A percentile compares a stretch with the other conserved stretches of the same genome.
These are phyloP conservation scores for Talaromyces islandicus DNA, from an alignment of 2,329 filamentous ascomycete species.

Conservation along the genomic window DNA sequence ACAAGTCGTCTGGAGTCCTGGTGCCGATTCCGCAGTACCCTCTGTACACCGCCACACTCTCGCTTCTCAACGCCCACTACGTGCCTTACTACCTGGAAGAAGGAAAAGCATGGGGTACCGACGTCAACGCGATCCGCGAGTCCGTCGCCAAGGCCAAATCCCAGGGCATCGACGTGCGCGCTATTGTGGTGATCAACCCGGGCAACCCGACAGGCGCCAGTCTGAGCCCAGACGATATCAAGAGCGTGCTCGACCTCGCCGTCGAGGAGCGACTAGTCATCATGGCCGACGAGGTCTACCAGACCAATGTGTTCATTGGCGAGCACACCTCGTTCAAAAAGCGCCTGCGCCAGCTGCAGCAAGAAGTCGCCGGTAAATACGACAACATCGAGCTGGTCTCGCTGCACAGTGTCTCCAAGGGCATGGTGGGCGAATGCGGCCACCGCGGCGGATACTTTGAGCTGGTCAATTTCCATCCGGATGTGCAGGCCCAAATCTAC, in stretches of 20 bases:
- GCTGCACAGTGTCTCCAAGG: slow-evolving; percentile 91
- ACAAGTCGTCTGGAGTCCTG: slow-evolving; percentile 72
- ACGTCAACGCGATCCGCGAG: slow-evolving; percentile 68
- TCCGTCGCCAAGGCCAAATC: slow-evolving; percentile 68
- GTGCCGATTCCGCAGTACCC: slow-evolving; percentile 97
- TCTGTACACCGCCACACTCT: slow-evolving; percentile 88
- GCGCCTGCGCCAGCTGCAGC: slow-evolving; percentile 72
- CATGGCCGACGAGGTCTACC: slow-evolving; percentile 96
- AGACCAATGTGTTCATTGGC: slow-evolving; percentile 95
- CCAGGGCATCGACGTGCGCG: slow-evolving; percentile 78
- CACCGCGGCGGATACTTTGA: slow-evolving; percentile 98
- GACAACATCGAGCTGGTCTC: slow-evolving; percentile 84
- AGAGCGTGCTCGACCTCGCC: slow-evolving; percentile 79
- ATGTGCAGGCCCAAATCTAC: slow-evolving; percentile 91
- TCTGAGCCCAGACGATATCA: slow-evolving; percentile 71
- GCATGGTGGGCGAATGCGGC: slow-evolving; percentile 97
- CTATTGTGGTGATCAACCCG: slow-evolving; percentile 96
- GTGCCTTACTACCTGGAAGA: slow-evolving; percentile 96
- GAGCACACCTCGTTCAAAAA: slow-evolving; percentile 96
- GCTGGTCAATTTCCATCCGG: slow-evolving; percentile 77
- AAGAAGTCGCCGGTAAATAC: slow-evolving; percentile 66
- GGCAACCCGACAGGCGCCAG: slow-evolving; percentile 95
- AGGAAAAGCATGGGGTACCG: slow-evolving; percentile 77
- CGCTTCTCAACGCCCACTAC: slow-evolving; percentile 74
- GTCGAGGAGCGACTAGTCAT: slow-evolving; percentile 79